Base-by-base conservation (phyloP, 495 filamentous ascomycete species). In the Cercophora sp. region DNA sequence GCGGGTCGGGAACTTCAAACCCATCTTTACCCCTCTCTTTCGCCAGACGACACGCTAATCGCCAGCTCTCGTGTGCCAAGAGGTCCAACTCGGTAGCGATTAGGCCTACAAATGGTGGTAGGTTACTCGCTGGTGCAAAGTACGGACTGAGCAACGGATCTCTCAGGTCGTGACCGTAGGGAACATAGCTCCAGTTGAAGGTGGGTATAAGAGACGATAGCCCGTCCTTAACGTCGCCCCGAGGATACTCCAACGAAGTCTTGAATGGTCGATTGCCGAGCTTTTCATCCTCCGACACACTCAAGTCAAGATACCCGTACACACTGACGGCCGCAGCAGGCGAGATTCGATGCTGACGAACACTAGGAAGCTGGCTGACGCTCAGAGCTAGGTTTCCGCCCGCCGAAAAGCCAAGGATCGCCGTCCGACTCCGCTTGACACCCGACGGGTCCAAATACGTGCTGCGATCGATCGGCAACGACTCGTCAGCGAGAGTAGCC, bases 51-150 rank as follows among this genome's bases (percentile, higher is more conserved):
- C 48, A 63, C 13, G 65, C 69, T 48, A 66, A 51, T 18, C 59
- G 39, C 67, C 63, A 70, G 23, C 52, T 47, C 52, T 67, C 69
- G 20, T 65, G 52, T 5, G 62, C 62, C 3, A 70, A 52, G 36
- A 67, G 57, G 39, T 84, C 54, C 59, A 79, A 35, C 74, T 84
- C 70, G 65, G 69, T 56, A 67, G 73, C 52, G 67, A 84, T 57
- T 74, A 83, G 54, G 69, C 76, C 63, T 11, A 70, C 57, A 49
- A 61, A 62, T 36, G 57, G 54, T 9, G 68, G 66, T 4, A 70
- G 51, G 8, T 51, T 23, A 22, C 64, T 59, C 9, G 59, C 52
- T n/a, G 44, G 45, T 4, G 63, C 63, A 35, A 59, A 67, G 31
- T 47, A 51, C 2, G 67, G 60, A 13, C 59, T 63, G 1, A 71